Evolutionary conservation across 371 early-diverging fungal species (phyloP), one percentile per base, ranked within the genome.

Genomic region (Saksenaea oblongispora): DNA sequence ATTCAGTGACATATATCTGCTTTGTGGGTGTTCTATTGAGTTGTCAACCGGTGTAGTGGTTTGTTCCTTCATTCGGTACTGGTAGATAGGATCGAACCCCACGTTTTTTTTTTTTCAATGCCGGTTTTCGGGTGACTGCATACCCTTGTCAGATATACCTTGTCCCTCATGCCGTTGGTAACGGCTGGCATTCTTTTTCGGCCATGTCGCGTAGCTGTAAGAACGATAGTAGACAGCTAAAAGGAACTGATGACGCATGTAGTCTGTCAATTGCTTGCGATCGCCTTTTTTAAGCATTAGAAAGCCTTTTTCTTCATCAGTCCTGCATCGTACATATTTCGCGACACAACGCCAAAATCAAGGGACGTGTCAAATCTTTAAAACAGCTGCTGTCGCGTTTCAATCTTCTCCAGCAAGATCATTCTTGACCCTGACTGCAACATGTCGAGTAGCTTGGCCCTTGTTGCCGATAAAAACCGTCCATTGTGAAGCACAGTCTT

Each of bases 401-500:
- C 51, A 26, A 22, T 47, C 51, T 22, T 47, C 51, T 22, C 51
- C 18, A 10, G 51, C 51, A 47, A 47, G 51, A 10, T 2, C 51
- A 17, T 47, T 17, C 11, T 10, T 47, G 0, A 22, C 51, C 18
- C 24, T 47, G 51, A 22, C 51, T 17, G 51, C 51, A 47, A 10
- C 18, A 22, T 47, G 51, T 47, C n/a, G 51, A 47, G 8, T 47
- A 22, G 51, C 51, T 18, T 47, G 51, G 51, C 51, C 51, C 5
- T 47, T 22, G 22, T 47, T 47, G 11, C 27, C 51, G 10, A 47
- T 66, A 34, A 59, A 60, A 14, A 55, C 60, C 0, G 72, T 41
- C 0, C 64, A 72, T 31, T 68, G 69, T 17, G 72, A 72, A 47
- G 65, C 65, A n/a, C 24, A 17, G 28, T 41, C 58, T 0, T 10